Evolutionary conservation across 345 rosid species (phyloP).

Genomic region (Eucalyptus pauciflora): DNA sequence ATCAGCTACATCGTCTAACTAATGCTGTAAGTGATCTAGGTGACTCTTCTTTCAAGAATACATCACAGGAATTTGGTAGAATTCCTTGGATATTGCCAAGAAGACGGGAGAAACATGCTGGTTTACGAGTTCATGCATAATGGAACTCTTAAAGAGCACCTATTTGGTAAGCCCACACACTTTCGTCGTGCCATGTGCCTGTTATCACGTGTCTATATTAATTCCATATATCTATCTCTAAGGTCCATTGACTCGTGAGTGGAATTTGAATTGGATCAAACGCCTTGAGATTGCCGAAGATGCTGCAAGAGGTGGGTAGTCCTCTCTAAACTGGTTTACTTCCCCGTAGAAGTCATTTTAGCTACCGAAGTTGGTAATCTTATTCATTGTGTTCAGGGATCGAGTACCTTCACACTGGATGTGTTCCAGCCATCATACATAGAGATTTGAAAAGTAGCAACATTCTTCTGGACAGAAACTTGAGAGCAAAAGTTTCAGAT

Average conservation of each 20-base stretch:
- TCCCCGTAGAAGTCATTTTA: neutral
- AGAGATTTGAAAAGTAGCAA: slow-evolving; percentile 92
- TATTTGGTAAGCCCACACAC: slow-evolving; percentile 51
- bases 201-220: neutral
- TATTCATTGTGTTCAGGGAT: slow-evolving; percentile 43
- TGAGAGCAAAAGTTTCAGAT: slow-evolving; percentile 93
- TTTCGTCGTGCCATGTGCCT: neutral
- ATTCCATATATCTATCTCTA: neutral
- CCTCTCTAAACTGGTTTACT: neutral
- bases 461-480: slow-evolving; percentile 77
- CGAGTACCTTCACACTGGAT: slow-evolving; percentile 94
- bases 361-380: neutral
- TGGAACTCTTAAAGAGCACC: slow-evolving; percentile 96
- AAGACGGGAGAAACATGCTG: slow-evolving; percentile 75
- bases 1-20: neutral
- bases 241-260: slow-evolving; percentile 55
- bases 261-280: slow-evolving; percentile 72
- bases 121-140: slow-evolving; percentile 92
- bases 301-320: slow-evolving; percentile 75
- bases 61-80: slow-evolving; percentile 95
- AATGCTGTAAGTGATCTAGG: slow-evolving; percentile 23
- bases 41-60: slow-evolving; percentile 92
- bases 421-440: slow-evolving; percentile 96
- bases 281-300: slow-evolving; percentile 98
- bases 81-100: slow-evolving; percentile 98